Percentiles rank a stretch among this genome's conserved stretches.
These are phyloP conservation scores for Ettlia oleoabundans DNA, from an alignment of 139 green algal genomes.

Conservation along the genomic window DNA sequence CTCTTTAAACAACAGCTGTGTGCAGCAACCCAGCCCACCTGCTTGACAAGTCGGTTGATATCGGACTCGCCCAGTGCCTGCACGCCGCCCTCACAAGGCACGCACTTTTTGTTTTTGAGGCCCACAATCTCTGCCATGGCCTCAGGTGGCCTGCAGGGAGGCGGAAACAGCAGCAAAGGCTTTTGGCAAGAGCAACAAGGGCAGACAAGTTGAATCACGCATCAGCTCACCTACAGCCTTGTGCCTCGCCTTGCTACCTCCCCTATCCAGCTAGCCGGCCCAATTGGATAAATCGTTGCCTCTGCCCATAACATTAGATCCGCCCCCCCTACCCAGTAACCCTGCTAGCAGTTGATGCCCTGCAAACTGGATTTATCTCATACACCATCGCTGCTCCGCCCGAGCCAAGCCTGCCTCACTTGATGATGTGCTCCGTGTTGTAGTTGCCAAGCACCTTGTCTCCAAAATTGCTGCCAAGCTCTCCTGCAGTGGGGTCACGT, in stretches of 20 bases:
- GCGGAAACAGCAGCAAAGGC: background rate
- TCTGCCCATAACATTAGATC: too few species aligned
- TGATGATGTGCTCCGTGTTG: slow-evolving; percentile 93
- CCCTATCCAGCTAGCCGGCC: too few species aligned
- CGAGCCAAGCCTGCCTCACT: slow-evolving; percentile 42
- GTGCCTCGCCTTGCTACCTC: too few species aligned
- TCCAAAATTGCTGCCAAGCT: slow-evolving; percentile 87
- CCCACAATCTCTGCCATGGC: slow-evolving; percentile 55
- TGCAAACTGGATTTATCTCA: background rate
- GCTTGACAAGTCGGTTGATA: slow-evolving; percentile 43
- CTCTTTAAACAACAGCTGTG: background rate
- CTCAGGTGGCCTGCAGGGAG: slow-evolving; percentile 43
- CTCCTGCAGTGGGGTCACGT: slow-evolving; percentile 80
- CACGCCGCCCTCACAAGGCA: slow-evolving; percentile 59
- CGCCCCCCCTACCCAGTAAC: too few species aligned
- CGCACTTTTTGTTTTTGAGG: slow-evolving; percentile 59
- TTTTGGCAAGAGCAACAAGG: background rate
- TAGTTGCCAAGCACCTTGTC: slow-evolving; percentile 87
- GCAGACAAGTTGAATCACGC: background rate
- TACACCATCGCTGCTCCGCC: background rate
- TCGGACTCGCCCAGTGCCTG: slow-evolving; percentile 67
- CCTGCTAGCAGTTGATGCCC: too few species aligned
- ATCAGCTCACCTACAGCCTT: too few species aligned
- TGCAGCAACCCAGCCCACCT: slow-evolving; percentile 24
- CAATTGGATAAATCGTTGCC: too few species aligned